Base-by-base conservation (phyloP, 2,329 filamentous ascomycete species). In the Sarocladium kiliense region DNA sequence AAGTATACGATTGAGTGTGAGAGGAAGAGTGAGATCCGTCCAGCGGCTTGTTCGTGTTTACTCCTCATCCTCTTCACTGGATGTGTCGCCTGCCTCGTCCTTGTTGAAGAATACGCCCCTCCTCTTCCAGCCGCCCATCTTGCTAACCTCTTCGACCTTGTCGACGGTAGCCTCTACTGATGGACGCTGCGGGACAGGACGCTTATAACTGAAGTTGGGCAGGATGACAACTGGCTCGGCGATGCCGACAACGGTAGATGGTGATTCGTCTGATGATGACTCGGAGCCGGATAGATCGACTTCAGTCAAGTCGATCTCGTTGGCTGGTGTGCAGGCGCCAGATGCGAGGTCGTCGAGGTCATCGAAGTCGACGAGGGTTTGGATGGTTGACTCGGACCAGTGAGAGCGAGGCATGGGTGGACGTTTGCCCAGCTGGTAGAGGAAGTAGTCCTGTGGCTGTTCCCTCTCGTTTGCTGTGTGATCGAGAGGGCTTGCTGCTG, bases 331-430 rank as follows among this genome's bases (percentile, higher is more conserved):
- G 50, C 23, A 41, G 27, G n/a, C 34, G 5, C 50, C 50, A 5
- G 32, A 39, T 9, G 3, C 50, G n/a, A 54, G 57, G 4, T 64
- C 60, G n/a, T 66, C 65, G 30, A 57, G 37, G 11, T 58, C 41
- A 23, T 61, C 60, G 30, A 65, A 57, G 53, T 60, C 63, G 47
- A 62, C 61, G 23, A 66, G 55, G 2, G 65, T 64, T 58, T 70
- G 64, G 55, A 74, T 68, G 27, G 73, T 75, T 7, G 73, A 75
- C 54, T 73, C 72, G 37, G 73, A 75, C 73, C 73, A 75, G 55
- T 67, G 68, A 19, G 72, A 74, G 53, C 67, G 64, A 2, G 66
- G 68, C 59, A 71, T 57, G 3, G 63, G 58, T 19, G 70, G 68
- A 18, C 66, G 63, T 57, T 62, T 60, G 41, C 63, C 54, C 37